These are phyloP conservation scores for Hypoxylon sp. DNA, from an alignment of 2,329 filamentous ascomycete genomes.

Conservation along the genomic window DNA sequence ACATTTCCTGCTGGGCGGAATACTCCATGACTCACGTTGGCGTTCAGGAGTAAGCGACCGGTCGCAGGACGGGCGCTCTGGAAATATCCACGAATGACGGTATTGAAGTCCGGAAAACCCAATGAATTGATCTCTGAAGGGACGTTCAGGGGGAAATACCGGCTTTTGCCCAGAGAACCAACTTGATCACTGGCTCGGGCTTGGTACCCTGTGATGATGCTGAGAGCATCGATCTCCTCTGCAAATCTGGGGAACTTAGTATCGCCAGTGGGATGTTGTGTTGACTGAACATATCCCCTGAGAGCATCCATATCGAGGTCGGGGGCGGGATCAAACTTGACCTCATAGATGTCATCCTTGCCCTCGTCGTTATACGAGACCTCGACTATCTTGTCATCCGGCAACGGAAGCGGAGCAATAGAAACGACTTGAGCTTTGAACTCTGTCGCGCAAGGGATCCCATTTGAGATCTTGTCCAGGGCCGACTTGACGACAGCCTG, in stretches of 20 bases:
- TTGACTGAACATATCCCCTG: conserved; percentile 62
- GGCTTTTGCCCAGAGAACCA: conserved; percentile 62
- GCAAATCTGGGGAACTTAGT: conserved; percentile 64
- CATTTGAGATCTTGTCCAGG: conserved; percentile 55
- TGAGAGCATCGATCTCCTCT: conserved; percentile 66
- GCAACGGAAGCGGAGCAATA: conserved; percentile 56
- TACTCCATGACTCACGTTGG: conserved; percentile 68
- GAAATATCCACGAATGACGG: conserved; percentile 68
- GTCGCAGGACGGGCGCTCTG: conserved; percentile 69
- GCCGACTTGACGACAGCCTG: conserved; percentile 59
- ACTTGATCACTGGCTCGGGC: conserved; percentile 57
- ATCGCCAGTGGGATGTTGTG: conserved; percentile 57
- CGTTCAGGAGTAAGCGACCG: conserved; percentile 68
- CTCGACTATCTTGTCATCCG: conserved; percentile 53
- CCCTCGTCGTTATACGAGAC: conserved; percentile 57
- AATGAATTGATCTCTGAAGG: conserved; percentile 51
- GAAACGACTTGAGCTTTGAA: conserved; percentile 66
- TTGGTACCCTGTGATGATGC: conserved; percentile 64
- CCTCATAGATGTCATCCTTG: conserved; percentile 56
- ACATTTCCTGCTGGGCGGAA: conserved; percentile 62
- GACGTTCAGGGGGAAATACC: conserved; percentile 63
- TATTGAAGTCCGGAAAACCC: conserved; percentile 52
- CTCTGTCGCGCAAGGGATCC: conserved; percentile 61
- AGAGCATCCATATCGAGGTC: conserved; percentile 59
- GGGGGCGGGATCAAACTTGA: conserved; percentile 60